These are phyloP conservation scores for Yamadazyma laniorum DNA, from an alignment of 805 yeast genomes.

Conservation along the genomic window DNA sequence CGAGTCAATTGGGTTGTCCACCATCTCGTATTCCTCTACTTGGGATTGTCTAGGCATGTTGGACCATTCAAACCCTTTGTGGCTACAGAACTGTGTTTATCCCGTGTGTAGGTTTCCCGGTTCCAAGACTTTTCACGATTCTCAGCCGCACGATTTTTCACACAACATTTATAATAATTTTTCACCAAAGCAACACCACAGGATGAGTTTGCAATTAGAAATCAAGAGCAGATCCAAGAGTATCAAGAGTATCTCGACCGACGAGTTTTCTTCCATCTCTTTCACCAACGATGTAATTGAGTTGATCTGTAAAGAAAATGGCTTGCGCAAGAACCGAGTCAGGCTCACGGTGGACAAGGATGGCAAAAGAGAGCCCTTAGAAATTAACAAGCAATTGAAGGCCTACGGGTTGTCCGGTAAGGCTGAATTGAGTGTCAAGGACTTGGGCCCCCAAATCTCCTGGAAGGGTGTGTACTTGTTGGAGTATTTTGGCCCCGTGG, in stretches of 20 bases:
- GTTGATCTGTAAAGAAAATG: constrained; percentile 44
- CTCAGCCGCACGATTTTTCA: too few species aligned
- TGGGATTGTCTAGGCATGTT: neutral
- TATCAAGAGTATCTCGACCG: constrained; percentile 48
- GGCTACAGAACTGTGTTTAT: too few species aligned
- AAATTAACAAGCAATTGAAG: constrained; percentile 42
- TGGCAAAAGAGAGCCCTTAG: constrained; percentile 44
- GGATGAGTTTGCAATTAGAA: neutral
- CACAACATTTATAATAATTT: too few species aligned
- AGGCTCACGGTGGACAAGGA: constrained; percentile 21
- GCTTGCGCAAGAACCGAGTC: constrained; percentile 30
- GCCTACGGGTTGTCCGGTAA: constrained; percentile 43
- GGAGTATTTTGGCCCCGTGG: constrained; percentile 87
- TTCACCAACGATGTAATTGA: constrained; percentile 44
- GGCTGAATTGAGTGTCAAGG: constrained; percentile 63
- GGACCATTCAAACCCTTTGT: too few species aligned
- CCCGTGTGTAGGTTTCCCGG: too few species aligned
- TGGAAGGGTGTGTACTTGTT: constrained; percentile 89
- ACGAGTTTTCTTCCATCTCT: constrained; percentile 28
- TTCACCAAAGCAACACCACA: too few species aligned
- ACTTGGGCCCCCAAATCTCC: constrained; percentile 87
- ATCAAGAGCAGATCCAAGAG: constrained; percentile 62
- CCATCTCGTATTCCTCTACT: constrained; percentile 15
- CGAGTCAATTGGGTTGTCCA: constrained; percentile 9
- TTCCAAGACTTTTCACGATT: too few species aligned